Conservation (phyloP, 23 red algal species). For the Rhodosorus marinus region DNA sequence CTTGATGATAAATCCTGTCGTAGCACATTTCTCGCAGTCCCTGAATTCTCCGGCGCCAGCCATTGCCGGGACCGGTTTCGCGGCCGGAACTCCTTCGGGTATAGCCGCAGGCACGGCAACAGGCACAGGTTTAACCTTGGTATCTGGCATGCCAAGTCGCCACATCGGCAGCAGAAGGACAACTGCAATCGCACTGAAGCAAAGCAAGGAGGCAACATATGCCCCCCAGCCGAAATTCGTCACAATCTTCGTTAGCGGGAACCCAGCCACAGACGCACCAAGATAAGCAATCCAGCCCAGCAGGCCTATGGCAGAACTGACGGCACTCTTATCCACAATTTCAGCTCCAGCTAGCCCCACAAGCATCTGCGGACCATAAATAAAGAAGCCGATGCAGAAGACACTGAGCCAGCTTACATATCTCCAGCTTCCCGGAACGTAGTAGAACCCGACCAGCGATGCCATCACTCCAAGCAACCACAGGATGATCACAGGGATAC, state of each 20-base stretch:
- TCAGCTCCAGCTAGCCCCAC: conserved; percentile 91
- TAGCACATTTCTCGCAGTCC: conserved; percentile 68
- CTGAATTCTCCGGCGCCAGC: background rate
- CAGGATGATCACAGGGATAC: conserved; percentile 89
- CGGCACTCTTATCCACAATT: conserved; percentile 68
- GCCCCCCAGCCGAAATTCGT: conserved; percentile 76
- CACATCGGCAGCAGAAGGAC: conserved; percentile 94
- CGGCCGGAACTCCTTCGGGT: conserved; percentile 2
- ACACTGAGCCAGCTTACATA: conserved; percentile 70
- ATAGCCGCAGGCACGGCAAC: conserved; percentile 3
- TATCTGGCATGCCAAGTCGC: conserved; percentile 62
- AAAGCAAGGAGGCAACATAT: conserved; percentile 63
- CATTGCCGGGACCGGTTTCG: conserved; percentile 1
- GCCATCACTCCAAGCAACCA: conserved; percentile 89
- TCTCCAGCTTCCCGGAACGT: conserved; percentile 44
- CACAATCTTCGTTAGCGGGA: conserved; percentile 76
- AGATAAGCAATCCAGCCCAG: conserved; percentile 98
- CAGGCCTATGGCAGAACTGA: conserved; percentile 84
- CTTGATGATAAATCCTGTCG: conserved; percentile 50
- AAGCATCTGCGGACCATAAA: conserved; percentile 99
- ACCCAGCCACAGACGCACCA: conserved; percentile 80
- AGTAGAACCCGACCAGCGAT: conserved; percentile 47
- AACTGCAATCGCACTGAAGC: conserved; percentile 51
- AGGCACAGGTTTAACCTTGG: conserved; percentile 37
- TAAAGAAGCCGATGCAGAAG: conserved; percentile 96